phyloP scores from a whole-genome alignment of 1,284 basidiomycete genomes.

The Naganishia sp. region DNA sequence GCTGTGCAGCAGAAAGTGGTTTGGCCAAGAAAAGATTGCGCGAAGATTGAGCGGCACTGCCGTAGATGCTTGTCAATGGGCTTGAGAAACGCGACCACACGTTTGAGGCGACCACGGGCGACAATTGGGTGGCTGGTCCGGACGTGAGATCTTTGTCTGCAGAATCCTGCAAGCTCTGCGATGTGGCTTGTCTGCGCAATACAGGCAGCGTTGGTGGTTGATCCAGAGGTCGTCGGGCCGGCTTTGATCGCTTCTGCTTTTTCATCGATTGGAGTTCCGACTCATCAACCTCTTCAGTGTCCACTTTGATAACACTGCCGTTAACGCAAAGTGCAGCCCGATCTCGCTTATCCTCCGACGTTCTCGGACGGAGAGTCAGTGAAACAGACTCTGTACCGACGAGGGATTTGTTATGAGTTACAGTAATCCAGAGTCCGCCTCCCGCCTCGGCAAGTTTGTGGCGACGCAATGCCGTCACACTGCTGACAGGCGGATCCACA shows the following conservation, averaged over 20 bases:
- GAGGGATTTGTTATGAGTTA: constrained; percentile 71
- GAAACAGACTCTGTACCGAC: constrained; percentile 74
- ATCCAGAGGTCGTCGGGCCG: constrained; percentile 83
- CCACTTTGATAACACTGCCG: constrained; percentile 80
- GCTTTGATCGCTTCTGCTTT: constrained; percentile 83
- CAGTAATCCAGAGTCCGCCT: constrained; percentile 93
- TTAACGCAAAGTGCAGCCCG: constrained; percentile 71
- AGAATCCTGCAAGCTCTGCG: not conserved
- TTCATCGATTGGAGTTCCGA: constrained; percentile 80
- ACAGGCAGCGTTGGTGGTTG: constrained; percentile 78
- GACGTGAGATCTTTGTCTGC: not conserved
- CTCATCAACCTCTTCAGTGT: constrained; percentile 85
- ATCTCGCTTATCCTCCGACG: constrained; percentile 62
- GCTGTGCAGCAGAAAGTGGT: constrained; percentile 13
- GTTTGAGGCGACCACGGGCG: constrained; percentile 41
- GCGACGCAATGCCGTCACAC: constrained; percentile 77
- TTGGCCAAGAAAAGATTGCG: constrained; percentile 19
- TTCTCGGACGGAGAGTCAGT: constrained; percentile 67
- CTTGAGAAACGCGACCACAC: constrained; percentile 24
- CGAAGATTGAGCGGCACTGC: constrained; percentile 26
- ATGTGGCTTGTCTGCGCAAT: constrained; percentile 56
- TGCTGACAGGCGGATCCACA: constrained; percentile 88
- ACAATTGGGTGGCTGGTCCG: constrained; percentile 7
- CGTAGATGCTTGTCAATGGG: constrained; percentile 31
- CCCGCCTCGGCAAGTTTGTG: constrained; percentile 84